A percentile compares a stretch with the other conserved stretches of the same genome.
Conservation (phyloP, 1,284 basidiomycete genomes). For the Rhizopogon parksii region DNA sequence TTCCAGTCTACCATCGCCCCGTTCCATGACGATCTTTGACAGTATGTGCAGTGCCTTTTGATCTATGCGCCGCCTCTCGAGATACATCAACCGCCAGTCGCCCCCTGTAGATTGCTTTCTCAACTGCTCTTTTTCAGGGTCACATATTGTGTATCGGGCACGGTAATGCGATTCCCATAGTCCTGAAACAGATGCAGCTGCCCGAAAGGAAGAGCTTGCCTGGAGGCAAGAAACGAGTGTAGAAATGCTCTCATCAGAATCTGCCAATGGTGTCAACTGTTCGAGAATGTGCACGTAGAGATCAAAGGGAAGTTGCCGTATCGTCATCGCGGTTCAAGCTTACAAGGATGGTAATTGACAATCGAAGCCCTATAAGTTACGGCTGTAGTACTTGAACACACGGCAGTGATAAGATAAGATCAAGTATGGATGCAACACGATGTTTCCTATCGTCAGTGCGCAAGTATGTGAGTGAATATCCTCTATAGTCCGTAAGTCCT, state of each 20-base stretch:
- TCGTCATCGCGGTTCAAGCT: conserved; percentile 15
- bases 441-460: neutral
- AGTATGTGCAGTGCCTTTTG: conserved; percentile 34
- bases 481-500: too few species aligned
- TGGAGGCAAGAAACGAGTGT: conserved; percentile 22
- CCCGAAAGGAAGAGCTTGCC: conserved; percentile 19
- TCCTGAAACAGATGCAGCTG: conserved; percentile 20
- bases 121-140: conserved; percentile 30
- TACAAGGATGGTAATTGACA: too few species aligned
- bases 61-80: conserved; percentile 39
- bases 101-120: conserved; percentile 25
- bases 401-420: neutral
- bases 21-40: conserved; percentile 32
- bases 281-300: conserved; percentile 25
- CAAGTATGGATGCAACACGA: neutral
- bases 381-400: too few species aligned
- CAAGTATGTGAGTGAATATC: neutral
- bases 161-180: conserved; percentile 50
- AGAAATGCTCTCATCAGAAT: conserved; percentile 16
- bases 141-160: conserved; percentile 38
- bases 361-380: too few species aligned
- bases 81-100: conserved; percentile 44
- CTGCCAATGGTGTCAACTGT: conserved; percentile 21
- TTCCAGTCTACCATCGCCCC: conserved; percentile 28
- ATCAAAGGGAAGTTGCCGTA: conserved; percentile 24